phyloP scores from a whole-genome alignment of 2,329 filamentous ascomycete genomes.

The Xylaria sp. region DNA sequence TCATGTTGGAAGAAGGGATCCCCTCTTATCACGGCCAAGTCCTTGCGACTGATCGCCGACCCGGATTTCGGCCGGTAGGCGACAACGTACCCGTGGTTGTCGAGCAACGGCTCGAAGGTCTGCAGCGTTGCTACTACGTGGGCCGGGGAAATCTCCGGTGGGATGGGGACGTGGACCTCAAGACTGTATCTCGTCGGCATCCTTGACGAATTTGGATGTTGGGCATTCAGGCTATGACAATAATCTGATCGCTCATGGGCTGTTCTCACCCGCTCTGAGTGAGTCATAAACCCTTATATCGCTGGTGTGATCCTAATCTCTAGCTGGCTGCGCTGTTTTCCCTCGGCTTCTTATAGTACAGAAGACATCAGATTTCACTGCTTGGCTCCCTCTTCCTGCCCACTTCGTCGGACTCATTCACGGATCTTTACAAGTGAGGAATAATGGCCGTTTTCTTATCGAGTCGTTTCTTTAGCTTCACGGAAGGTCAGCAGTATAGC shows the following conservation, averaged over 20 bases:
- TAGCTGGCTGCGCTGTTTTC: not conserved
- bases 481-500: constrained; percentile 4
- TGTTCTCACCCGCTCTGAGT: not conserved
- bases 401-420: not conserved
- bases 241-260: not conserved
- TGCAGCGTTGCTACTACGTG: constrained; percentile 27
- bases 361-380: not conserved
- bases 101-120: constrained; percentile 32
- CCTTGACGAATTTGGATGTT: not conserved
- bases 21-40: constrained; percentile 22
- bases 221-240: not conserved
- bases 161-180: constrained; percentile 27
- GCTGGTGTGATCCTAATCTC: not conserved
- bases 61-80: constrained; percentile 23
- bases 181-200: constrained; percentile 28
- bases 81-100: constrained; percentile 29
- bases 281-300: constrained; percentile 16
- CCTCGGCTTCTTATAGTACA: not conserved
- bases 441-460: not conserved
- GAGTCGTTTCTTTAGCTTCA: not conserved
- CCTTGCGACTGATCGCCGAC: not conserved
- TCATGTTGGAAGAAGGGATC: constrained; percentile 32
- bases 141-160: constrained; percentile 7
- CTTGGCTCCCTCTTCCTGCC: not conserved
- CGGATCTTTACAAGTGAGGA: not conserved